Evolutionary conservation across 2,329 filamentous ascomycete species (phyloP), one percentile per base, ranked within the genome.

Genomic region (Claviceps pusilla): DNA sequence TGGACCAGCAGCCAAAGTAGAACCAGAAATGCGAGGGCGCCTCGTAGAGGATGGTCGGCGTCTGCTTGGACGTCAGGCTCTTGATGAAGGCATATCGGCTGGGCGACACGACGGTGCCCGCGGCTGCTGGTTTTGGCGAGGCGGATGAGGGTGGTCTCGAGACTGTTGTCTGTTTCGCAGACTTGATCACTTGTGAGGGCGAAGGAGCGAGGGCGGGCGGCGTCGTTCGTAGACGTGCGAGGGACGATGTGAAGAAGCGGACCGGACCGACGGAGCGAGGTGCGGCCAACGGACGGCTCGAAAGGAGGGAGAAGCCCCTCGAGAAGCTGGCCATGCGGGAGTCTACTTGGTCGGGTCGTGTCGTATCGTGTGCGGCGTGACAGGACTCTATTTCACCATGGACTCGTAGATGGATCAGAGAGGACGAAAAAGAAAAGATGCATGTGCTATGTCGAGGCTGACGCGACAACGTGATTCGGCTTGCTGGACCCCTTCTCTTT

Each of bases 1-100:
- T 75, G 14, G 70, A 65, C 66, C 83, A 82, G 63, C 79, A 79
- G 48, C 78, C 77, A 59, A 78, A 63, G 57, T 84, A 75, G 65
- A 82, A 84, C 67, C 75, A 74, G 55, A 77, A 76, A 61, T 86
- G 82, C 1, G 81, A 80, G 14, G 80, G 80, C 1, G 78, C 76
- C 61, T 83, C 73, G 70, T 86, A 88, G 47, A 88, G 72, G 3
- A 78, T 67, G 7, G 83, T 80, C 5, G 77, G 73, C 1, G 73
- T 68, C n/a, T 73, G 63, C 58, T 79, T 77, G 55, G 71, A 70
- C 14, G 79, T 76, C 42, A 87, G 73, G 56, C 73, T 75, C 57
- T 75, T 75, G 61, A 75, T 73, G 67, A 76, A 81, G 53, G 68
- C 72, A 61, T 70, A 73, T 63, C 61, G 60, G 54, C 60, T 67